These are phyloP conservation scores for Ceratocystis eucalypticola DNA, from an alignment of 2,329 filamentous ascomycete species.

Conservation along the genomic window DNA sequence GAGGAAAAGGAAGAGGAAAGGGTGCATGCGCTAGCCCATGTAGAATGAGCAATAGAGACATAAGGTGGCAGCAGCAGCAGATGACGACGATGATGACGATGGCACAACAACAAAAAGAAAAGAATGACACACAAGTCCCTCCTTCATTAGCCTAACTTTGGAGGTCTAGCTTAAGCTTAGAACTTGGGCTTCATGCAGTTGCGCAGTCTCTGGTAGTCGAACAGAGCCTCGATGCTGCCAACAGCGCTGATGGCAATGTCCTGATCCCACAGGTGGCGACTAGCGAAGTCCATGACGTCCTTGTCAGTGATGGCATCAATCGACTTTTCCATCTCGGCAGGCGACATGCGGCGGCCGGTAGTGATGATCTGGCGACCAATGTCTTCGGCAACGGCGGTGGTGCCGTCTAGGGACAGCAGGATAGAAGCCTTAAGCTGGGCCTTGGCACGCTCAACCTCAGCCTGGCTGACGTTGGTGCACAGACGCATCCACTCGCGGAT, in stretches of 20 bases:
- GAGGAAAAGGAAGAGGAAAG: neutral
- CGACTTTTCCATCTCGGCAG: conserved; percentile 86
- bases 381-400: conserved; percentile 92
- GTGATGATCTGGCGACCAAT: conserved; percentile 98
- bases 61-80: conserved; percentile 12
- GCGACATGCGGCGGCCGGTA: conserved; percentile 79
- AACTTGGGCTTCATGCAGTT: conserved; percentile 79
- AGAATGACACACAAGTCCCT: conserved; percentile 15
- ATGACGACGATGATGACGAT: conserved; percentile 9
- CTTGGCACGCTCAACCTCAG: conserved; percentile 96
- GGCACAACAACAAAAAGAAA: conserved; percentile 9
- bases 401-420: conserved; percentile 91
- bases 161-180: conserved; percentile 26
- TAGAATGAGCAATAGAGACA: conserved; percentile 9
- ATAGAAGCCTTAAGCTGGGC: conserved; percentile 98
- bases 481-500: conserved; percentile 97
- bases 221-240: conserved; percentile 75
- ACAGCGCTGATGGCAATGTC: conserved; percentile 90
- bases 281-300: conserved; percentile 93
- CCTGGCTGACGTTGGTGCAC: conserved; percentile 71
- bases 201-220: conserved; percentile 66
- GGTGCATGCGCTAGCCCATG: neutral
- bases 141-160: conserved; percentile 19
- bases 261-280: conserved; percentile 92
- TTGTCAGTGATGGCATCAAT: conserved; percentile 84